These are phyloP conservation scores for Dactylellina drechsleri DNA, from an alignment of 2,329 filamentous ascomycete species.

Conservation along the genomic window DNA sequence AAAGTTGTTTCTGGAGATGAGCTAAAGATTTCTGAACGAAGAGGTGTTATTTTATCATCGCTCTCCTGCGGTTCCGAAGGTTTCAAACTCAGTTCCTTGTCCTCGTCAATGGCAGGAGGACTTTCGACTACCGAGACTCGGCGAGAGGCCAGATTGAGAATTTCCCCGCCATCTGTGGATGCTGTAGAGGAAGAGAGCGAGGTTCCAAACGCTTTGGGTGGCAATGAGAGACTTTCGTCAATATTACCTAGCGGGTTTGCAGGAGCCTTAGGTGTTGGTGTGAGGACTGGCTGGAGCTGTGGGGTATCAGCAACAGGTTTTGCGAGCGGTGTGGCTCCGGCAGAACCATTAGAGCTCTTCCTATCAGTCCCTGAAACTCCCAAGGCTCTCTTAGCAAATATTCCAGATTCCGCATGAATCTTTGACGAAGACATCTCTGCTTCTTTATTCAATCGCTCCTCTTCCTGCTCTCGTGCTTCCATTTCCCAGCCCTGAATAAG, in stretches of 20 bases:
- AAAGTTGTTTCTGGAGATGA: conserved; percentile 20
- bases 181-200: conserved; percentile 56
- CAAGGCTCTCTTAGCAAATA: conserved; percentile 50
- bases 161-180: conserved; percentile 57
- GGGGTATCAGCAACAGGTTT: conserved; percentile 55
- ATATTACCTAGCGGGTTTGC: conserved; percentile 47
- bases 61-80: conserved; percentile 32
- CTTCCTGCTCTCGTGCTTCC: conserved; percentile 44
- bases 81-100: conserved; percentile 38
- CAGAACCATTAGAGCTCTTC: conserved; percentile 42
- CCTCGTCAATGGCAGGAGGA: conserved; percentile 31
- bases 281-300: conserved; percentile 49
- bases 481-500: conserved; percentile 56
- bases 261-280: conserved; percentile 52
- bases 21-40: conserved; percentile 34
- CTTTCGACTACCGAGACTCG: conserved; percentile 38
- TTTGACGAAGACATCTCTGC: conserved; percentile 37
- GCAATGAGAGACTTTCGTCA: conserved; percentile 55
- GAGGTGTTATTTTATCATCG: conserved; percentile 47
- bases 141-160: conserved; percentile 27
- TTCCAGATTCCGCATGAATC: conserved; percentile 19
- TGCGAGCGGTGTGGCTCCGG: conserved; percentile 44
- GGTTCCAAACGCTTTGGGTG: conserved; percentile 57
- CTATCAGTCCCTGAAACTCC: conserved; percentile 42
- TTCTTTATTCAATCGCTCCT: conserved; percentile 46